Evolutionary conservation across 2,329 filamentous ascomycete species (phyloP).

Genomic region (Dactylella cylindrospora): DNA sequence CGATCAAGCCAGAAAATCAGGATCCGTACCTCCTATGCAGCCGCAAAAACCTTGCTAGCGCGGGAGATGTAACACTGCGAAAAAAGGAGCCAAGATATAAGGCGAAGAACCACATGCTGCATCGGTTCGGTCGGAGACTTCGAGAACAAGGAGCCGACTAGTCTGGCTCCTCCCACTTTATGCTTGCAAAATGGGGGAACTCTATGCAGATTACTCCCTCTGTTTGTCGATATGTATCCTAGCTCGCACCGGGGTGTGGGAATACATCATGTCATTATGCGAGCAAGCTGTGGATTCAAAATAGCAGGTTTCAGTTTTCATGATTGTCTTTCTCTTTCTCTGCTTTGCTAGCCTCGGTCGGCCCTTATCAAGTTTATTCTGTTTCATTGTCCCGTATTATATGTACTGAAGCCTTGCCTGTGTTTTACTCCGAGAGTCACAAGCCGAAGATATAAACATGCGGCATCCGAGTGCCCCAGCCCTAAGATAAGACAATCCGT

Average conservation of each 20-base stretch:
- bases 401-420: too few relatives aligned
- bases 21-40: not conserved
- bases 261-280: conserved; percentile 25
- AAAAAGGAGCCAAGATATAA: conserved; percentile 40
- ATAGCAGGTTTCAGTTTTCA: too few relatives aligned
- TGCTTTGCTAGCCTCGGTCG: too few relatives aligned
- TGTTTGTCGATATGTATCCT: not conserved
- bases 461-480: too few relatives aligned
- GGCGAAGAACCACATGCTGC: conserved; percentile 44
- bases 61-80: too few relatives aligned
- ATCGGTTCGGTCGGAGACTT: conserved; percentile 45
- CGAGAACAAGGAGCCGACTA: conserved; percentile 16
- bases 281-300: conserved; percentile 32
- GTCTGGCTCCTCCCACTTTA: conserved; percentile 26
- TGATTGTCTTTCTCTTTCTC: too few relatives aligned
- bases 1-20: not conserved
- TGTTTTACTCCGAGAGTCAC: too few relatives aligned
- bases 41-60: too few relatives aligned
- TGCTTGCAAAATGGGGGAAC: conserved; percentile 43
- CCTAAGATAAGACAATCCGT: too few relatives aligned
- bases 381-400: too few relatives aligned
- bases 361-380: too few relatives aligned
- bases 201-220: conserved; percentile 22
- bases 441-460: too few relatives aligned
- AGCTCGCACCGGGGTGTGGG: not conserved